Evolutionary conservation across 495 filamentous ascomycete genomes (phyloP).

Genomic region (Delitschia confertaspora): DNA sequence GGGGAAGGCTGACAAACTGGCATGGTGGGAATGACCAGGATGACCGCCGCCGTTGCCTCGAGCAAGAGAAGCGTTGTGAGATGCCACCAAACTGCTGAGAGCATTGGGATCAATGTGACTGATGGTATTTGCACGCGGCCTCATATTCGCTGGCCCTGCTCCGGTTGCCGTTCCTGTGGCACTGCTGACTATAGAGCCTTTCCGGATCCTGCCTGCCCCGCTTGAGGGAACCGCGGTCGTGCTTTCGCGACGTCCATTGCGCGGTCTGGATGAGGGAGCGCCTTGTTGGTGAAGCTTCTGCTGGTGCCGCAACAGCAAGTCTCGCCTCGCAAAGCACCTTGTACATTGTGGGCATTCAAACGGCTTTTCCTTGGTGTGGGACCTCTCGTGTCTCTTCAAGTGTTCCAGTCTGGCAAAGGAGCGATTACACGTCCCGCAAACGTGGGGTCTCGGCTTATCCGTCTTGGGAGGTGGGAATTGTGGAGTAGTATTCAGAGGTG

Average conservation of each 20-base stretch:
- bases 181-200: slow-evolving; percentile 74
- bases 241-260: slow-evolving; percentile 74
- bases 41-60: slow-evolving; percentile 36
- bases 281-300: slow-evolving; percentile 98
- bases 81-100: slow-evolving; percentile 59
- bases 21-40: slow-evolving; percentile 24
- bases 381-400: slow-evolving; percentile 94
- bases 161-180: slow-evolving; percentile 39
- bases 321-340: slow-evolving; percentile 88
- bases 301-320: slow-evolving; percentile 89
- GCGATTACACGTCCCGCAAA: slow-evolving; percentile 84
- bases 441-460: slow-evolving; percentile 93
- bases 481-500: slow-evolving; percentile 16
- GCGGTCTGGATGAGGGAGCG: slow-evolving; percentile 76
- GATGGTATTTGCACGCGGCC: slow-evolving; percentile 92
- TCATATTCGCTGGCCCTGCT: slow-evolving; percentile 50
- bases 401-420: slow-evolving; percentile 95
- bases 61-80: slow-evolving; percentile 46
- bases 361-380: slow-evolving; percentile 98
- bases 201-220: slow-evolving; percentile 61
- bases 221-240: slow-evolving; percentile 46
- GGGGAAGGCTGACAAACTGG: slow-evolving; percentile 46
- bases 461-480: slow-evolving; percentile 76
- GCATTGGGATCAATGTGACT: slow-evolving; percentile 80
- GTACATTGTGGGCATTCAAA: slow-evolving; percentile 96